Evolutionary conservation across 305 asterid species (phyloP).

Genomic region (Rubia peregrina): DNA sequence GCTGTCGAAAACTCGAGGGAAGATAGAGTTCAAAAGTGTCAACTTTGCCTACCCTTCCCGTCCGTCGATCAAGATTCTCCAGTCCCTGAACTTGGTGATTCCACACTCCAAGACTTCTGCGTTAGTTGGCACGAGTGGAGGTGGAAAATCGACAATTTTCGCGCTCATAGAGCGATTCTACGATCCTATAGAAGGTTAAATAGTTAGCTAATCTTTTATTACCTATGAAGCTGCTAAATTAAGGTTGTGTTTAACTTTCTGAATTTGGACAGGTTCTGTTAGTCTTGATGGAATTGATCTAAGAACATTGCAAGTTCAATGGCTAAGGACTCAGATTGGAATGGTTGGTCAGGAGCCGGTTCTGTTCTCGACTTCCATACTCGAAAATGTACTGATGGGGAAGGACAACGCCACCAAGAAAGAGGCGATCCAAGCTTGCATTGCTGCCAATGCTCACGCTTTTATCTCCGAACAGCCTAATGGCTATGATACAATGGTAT

Average conservation of each 20-base stretch:
- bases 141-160: conserved; percentile 74
- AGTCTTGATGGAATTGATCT: conserved; percentile 64
- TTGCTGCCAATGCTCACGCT: conserved; percentile 64
- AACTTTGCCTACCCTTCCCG: conserved; percentile 73
- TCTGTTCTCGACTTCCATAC: conserved; percentile 60
- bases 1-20: conserved; percentile 47
- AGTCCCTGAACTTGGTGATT: conserved; percentile 46
- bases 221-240: neutral
- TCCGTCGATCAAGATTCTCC: conserved; percentile 50
- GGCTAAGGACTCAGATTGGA: conserved; percentile 78
- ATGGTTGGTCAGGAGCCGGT: conserved; percentile 92
- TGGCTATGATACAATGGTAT: conserved; percentile 76
- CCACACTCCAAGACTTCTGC: conserved; percentile 63
- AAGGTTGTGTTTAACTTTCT: neutral
- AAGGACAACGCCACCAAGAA: conserved; percentile 66
- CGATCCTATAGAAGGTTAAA: conserved; percentile 59
- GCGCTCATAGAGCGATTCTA: conserved; percentile 77
- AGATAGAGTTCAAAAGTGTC: conserved; percentile 53
- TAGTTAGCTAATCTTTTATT: neutral
- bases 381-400: conserved; percentile 77
- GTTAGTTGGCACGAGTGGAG: conserved; percentile 71
- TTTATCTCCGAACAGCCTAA: conserved; percentile 58
- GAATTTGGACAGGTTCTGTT: conserved; percentile 40
- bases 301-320: conserved; percentile 66
- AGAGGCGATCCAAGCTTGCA: conserved; percentile 58